These are phyloP conservation scores for Phaeosphaeriaceae sp. DNA, from an alignment of 2,329 filamentous ascomycete species.

Conservation along the genomic window DNA sequence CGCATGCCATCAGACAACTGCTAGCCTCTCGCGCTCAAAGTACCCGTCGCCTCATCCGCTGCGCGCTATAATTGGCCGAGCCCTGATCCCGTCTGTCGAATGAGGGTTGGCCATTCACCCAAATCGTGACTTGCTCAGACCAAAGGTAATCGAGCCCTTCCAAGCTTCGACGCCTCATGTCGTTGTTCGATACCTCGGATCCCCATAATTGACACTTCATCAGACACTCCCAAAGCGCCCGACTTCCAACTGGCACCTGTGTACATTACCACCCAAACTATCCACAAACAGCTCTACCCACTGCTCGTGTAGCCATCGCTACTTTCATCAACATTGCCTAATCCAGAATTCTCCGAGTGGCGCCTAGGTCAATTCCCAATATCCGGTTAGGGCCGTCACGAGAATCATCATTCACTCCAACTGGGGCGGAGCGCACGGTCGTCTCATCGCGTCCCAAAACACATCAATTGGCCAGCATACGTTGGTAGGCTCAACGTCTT, in stretches of 20 bases:
- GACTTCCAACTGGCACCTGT: constrained; percentile 26
- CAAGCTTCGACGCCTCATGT: constrained; percentile 29
- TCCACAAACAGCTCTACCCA: constrained; percentile 10
- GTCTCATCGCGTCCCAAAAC: constrained; percentile 27
- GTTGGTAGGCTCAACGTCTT: constrained; percentile 31
- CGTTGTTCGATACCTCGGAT: constrained; percentile 13
- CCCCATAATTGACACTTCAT: constrained; percentile 35
- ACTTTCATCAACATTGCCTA: constrained; percentile 31
- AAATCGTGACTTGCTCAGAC: constrained; percentile 38
- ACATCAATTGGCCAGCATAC: constrained; percentile 42
- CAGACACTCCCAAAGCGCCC: constrained; percentile 24
- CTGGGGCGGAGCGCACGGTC: constrained; percentile 33
- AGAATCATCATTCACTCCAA: constrained; percentile 41
- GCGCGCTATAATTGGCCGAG: constrained; percentile 43
- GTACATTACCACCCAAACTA: constrained; percentile 29
- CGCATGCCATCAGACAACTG: constrained; percentile 45
- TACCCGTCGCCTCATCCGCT: constrained; percentile 39
- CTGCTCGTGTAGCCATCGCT: constrained; percentile 28
- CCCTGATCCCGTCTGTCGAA: constrained; percentile 35
- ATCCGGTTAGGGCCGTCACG: constrained; percentile 35
- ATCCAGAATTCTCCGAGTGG: constrained; percentile 40
- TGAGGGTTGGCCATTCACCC: constrained; percentile 34
- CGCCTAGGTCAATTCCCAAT: constrained; percentile 27
- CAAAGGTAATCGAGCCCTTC: constrained; percentile 38
- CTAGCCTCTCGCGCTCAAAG: constrained; percentile 39